These are phyloP conservation scores for Sclerotinia spermophila DNA, from an alignment of 2,329 filamentous ascomycete genomes.

Conservation along the genomic window DNA sequence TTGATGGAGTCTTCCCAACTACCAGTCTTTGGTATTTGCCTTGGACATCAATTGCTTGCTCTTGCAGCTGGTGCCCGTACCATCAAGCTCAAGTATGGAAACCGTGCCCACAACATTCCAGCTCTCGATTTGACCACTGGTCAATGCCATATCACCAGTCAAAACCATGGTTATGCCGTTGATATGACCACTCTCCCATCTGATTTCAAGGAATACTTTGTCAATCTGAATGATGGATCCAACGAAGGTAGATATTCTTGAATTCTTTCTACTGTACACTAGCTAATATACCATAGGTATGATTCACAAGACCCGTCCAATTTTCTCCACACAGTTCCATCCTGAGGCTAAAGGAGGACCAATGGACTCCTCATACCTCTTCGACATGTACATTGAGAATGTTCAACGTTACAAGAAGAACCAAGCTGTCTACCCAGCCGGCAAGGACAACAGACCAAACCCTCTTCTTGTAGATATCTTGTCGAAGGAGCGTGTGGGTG, in stretches of 20 bases:
- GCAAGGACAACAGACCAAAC: conserved; percentile 82
- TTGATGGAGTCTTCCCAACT: conserved; percentile 89
- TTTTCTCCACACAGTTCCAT: conserved; percentile 98
- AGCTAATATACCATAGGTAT: conserved; percentile 51
- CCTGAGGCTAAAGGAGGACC: conserved; percentile 97
- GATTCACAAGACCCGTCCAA: conserved; percentile 92
- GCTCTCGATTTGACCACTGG: conserved; percentile 91
- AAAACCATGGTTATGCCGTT: conserved; percentile 98
- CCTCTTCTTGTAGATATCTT: conserved; percentile 87
- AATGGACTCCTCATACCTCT: conserved; percentile 91
- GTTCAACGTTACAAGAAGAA: conserved; percentile 85
- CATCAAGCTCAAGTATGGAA: conserved; percentile 98
- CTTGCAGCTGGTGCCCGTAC: conserved; percentile 84
- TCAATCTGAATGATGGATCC: conserved; percentile 95
- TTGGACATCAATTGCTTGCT: conserved; percentile 93
- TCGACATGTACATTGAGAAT: conserved; percentile 92
- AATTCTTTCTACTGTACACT: background rate
- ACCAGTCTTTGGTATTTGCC: conserved; percentile 95
- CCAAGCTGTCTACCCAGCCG: conserved; percentile 63
- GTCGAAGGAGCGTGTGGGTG: conserved; percentile 91
- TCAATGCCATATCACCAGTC: conserved; percentile 96
- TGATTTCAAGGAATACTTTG: conserved; percentile 97
- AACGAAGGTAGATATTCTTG: conserved; percentile 67
- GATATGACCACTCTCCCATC: conserved; percentile 75
- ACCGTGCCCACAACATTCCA: conserved; percentile 97